Percentiles rank a stretch among this genome's conserved stretches.
Conservation (phyloP, 805 yeast genomes). For the Suhomyces tanzawaensis region DNA sequence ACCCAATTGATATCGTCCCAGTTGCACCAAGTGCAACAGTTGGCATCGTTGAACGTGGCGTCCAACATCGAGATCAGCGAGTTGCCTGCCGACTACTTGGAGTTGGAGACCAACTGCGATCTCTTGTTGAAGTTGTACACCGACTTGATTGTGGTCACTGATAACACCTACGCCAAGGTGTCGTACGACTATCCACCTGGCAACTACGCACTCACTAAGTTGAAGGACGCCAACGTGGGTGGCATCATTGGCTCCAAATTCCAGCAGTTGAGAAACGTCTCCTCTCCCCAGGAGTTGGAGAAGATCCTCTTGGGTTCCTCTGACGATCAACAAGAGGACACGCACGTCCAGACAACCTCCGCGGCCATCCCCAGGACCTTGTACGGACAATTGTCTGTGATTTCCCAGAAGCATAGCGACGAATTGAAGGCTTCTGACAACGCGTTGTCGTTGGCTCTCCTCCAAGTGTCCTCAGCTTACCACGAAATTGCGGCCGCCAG, state of each 20-base stretch:
- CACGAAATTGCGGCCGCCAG: constrained; percentile 65
- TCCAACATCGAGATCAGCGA: constrained; percentile 62
- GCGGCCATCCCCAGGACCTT: constrained; percentile 63
- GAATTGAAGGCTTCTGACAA: constrained; percentile 43
- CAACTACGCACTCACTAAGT: constrained; percentile 44
- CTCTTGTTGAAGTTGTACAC: constrained; percentile 59
- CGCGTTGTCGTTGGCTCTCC: constrained; percentile 53
- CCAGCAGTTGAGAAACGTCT: constrained; percentile 59
- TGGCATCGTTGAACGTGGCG: constrained; percentile 23
- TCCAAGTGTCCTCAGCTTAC: constrained; percentile 55
- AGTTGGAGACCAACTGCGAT: constrained; percentile 67
- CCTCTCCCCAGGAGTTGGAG: constrained; percentile 66
- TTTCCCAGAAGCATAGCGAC: constrained; percentile 51
- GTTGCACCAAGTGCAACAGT: constrained; percentile 51
- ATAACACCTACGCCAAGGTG: constrained; percentile 65
- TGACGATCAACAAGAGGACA: constrained; percentile 15
- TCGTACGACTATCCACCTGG: constrained; percentile 82
- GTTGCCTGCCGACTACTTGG: constrained; percentile 69
- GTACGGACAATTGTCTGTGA: constrained; percentile 63
- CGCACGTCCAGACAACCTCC: constrained; percentile 30
- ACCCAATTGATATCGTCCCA: constrained; percentile 58
- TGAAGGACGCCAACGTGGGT: constrained; percentile 66
- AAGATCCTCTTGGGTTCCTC: constrained; percentile 45
- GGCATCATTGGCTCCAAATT: constrained; percentile 55
- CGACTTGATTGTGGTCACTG: constrained; percentile 40